Evolutionary conservation across 2,329 filamentous ascomycete species (phyloP), one percentile per base, ranked within the genome.

Genomic region (Stachybotrys chartarum): DNA sequence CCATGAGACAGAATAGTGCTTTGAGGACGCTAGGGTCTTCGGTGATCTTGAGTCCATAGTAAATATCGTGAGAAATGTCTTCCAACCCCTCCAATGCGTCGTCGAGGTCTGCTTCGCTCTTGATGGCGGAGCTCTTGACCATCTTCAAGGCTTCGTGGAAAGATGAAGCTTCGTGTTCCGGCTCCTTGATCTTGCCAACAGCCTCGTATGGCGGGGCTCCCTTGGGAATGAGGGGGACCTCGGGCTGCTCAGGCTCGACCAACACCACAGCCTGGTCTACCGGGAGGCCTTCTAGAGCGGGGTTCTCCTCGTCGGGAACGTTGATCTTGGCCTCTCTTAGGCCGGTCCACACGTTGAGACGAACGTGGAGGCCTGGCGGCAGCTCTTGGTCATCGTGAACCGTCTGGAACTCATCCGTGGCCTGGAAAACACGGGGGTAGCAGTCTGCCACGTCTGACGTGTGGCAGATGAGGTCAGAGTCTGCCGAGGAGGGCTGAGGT

Each of bases 41-140:
- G 24, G 78, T 75, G 56, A 87, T 78, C 66, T 85, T 81, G 17
- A 84, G 72, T 10, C 85, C 85, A 67, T 87, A 88, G 72, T 86
- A 88, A 59, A 87, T 82, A 67, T 87, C 85, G 67, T 88, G 84
- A 0, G 84, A 80, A 31, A 87, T 71, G 7, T 88, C 84, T 58
- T 80, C 75, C n/a, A 88, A 76, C 39, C 75, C 75, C 39, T 80
- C 76, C 7, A 88, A 74, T 0, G 81, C 80, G 11, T 71, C 70
- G 46, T 80, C 76, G 14, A 83, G 71, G 3, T 65, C 67, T 54
- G 69, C 60, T 16, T 68, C 66, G 46, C 61, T 60, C 7, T 62
- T 61, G 18, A 58, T 60, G 11, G 63, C 61, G n/a, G 75, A 72
- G 50, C 68, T 74, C 62, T 80, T 80, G 52, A 86, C 66, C 45